These are phyloP conservation scores for Trichoderma oligosporum DNA, from an alignment of 2,329 filamentous ascomycete genomes.

Conservation along the genomic window DNA sequence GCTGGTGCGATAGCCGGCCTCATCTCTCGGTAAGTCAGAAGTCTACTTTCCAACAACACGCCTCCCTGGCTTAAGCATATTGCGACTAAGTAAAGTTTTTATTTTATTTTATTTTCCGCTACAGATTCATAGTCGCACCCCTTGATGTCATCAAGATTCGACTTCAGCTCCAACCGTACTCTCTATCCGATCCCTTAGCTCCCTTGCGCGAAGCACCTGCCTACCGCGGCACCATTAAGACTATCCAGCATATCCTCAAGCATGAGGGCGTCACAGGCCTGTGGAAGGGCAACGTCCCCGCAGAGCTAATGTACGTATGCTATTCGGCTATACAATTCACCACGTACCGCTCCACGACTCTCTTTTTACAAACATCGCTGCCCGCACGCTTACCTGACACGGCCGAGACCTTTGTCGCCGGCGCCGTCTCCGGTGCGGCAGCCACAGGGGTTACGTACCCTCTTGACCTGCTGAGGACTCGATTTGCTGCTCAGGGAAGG, in stretches of 20 bases:
- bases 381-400: constrained; percentile 53
- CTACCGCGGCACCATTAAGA: constrained; percentile 74
- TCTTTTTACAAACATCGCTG: constrained; percentile 57
- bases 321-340: constrained; percentile 91
- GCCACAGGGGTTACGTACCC: constrained; percentile 87
- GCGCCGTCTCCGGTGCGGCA: constrained; percentile 74
- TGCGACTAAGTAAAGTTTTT: too few species aligned
- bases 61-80: neutral
- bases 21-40: constrained; percentile 71
- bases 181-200: constrained; percentile 68
- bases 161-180: constrained; percentile 87
- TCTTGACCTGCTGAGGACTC: constrained; percentile 84
- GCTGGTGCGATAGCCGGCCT: constrained; percentile 69
- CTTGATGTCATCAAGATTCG: constrained; percentile 98
- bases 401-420: constrained; percentile 77
- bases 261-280: constrained; percentile 81
- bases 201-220: constrained; percentile 49
- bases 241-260: constrained; percentile 69
- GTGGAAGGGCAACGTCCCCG: constrained; percentile 98
- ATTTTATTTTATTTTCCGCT: neutral
- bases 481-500: constrained; percentile 91
- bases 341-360: constrained; percentile 71
- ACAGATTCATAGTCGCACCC: constrained; percentile 85
- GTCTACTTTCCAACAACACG: neutral
- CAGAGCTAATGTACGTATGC: constrained; percentile 87